phyloP scores from a whole-genome alignment of 2,329 filamentous ascomycete species.

The Penicillium hordei region DNA sequence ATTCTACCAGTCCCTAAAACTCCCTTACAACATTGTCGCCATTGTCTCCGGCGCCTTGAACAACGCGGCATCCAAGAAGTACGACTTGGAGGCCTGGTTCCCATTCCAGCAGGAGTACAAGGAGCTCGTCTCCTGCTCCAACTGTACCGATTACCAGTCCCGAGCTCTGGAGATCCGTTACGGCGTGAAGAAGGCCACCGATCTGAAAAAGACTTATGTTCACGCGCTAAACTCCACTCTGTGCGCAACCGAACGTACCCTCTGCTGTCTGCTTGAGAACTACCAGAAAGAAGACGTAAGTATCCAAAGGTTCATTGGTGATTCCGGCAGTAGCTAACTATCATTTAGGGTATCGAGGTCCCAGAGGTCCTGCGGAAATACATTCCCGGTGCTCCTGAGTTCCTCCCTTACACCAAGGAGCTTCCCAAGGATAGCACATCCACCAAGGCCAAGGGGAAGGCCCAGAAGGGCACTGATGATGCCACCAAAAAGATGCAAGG shows the following conservation, averaged over 20 bases:
- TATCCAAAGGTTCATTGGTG: constrained; percentile 8
- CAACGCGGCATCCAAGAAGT: constrained; percentile 87
- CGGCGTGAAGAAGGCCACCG: constrained; percentile 81
- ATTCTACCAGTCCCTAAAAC: constrained; percentile 85
- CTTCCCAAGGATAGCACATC: constrained; percentile 72
- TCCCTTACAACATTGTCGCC: constrained; percentile 87
- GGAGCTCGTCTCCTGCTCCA: constrained; percentile 94
- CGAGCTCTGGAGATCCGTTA: constrained; percentile 90
- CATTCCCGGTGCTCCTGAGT: constrained; percentile 83
- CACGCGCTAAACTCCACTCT: constrained; percentile 89
- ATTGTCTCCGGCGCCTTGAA: constrained; percentile 97
- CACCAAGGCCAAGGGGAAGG: constrained; percentile 53
- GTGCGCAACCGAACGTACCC: constrained; percentile 84
- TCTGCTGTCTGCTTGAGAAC: constrained; percentile 96
- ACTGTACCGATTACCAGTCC: constrained; percentile 97
- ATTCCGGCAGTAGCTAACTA: constrained; percentile 18
- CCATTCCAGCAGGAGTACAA: constrained; percentile 97
- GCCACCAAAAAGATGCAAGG: constrained; percentile 43
- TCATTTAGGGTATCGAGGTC: constrained; percentile 66
- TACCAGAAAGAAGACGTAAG: constrained; percentile 84
- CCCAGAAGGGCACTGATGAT: constrained; percentile 30
- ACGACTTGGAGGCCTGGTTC: constrained; percentile 95
- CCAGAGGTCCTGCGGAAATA: constrained; percentile 85
- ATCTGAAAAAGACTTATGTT: constrained; percentile 86
- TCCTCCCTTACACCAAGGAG: constrained; percentile 85